A percentile compares a stretch with the other conserved stretches of the same genome.
Evolutionary conservation across 1,139 yeast species (phyloP).

Genomic region (Yamadazyma membranifaciens): DNA sequence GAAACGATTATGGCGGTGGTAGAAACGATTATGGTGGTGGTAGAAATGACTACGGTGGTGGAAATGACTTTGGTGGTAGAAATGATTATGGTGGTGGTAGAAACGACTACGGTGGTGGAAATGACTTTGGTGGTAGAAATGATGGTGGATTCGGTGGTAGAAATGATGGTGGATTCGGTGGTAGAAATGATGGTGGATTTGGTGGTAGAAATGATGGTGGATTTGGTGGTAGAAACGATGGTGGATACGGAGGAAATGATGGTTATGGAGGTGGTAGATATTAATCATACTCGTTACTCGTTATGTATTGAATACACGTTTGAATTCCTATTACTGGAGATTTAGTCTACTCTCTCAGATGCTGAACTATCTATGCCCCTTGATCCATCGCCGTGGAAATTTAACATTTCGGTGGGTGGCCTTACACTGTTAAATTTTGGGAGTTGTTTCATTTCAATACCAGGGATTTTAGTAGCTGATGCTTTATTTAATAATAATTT

Average conservation of each 20-base stretch:
- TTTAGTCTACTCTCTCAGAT: conserved; percentile 27
- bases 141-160: conserved; percentile 16
- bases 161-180: conserved; percentile 12
- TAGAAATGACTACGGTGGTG: conserved; percentile 2
- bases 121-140: conserved; percentile 6
- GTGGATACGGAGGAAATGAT: conserved; percentile 12
- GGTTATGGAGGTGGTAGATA: conserved; percentile 12
- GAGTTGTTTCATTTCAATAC: conserved; percentile 4
- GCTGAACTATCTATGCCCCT: conserved; percentile 26
- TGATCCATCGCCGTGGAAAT: conserved; percentile 13
- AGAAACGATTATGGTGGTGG: conserved; percentile 9
- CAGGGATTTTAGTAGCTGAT: conserved; percentile 11
- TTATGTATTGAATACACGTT: conserved; percentile 9
- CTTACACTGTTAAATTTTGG: conserved; percentile 14
- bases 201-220: conserved; percentile 8
- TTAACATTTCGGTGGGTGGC: conserved; percentile 17
- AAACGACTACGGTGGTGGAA: conserved; percentile 8
- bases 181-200: conserved; percentile 11
- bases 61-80: conserved; percentile 10
- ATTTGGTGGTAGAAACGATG: conserved; percentile 7
- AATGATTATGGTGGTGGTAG: conserved; percentile 9
- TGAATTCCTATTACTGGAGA: neutral
- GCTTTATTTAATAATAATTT: conserved; percentile 35
- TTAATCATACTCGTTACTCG: conserved; percentile 14
- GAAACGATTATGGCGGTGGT: conserved; percentile 14